Conservation (phyloP, 345 rosid genomes). For the Atalantia buxifolia region DNA sequence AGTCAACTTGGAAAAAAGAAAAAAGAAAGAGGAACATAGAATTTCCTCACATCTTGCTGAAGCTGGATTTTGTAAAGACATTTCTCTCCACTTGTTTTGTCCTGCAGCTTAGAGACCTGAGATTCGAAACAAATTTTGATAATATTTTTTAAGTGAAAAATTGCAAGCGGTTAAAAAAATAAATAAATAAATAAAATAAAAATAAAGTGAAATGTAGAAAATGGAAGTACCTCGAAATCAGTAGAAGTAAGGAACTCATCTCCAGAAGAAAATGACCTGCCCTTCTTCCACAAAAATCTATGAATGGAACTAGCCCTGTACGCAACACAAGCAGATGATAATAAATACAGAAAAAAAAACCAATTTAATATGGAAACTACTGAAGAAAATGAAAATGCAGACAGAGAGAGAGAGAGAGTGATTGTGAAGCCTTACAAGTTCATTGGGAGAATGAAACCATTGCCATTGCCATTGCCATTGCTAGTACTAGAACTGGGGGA, state of each 20-base stretch:
- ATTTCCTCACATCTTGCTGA: slow-evolving; percentile 76
- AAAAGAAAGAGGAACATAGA: background rate
- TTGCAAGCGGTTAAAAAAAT: background rate
- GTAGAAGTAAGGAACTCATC: slow-evolving; percentile 46
- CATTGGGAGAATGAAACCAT: slow-evolving; percentile 47
- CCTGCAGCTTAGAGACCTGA: slow-evolving; percentile 36
- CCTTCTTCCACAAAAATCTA: slow-evolving; percentile 46
- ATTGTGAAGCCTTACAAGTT: slow-evolving; percentile 35
- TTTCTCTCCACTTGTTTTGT: slow-evolving; percentile 34
- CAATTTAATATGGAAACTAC: background rate
- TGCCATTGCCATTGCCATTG: slow-evolving; percentile 1
- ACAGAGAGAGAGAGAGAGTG: background rate
- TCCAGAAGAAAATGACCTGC: slow-evolving; percentile 49
- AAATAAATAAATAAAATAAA: background rate
- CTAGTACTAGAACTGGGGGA: slow-evolving; percentile 19
- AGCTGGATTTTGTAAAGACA: slow-evolving; percentile 62
- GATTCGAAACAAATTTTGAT: background rate
- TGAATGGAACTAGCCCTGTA: slow-evolving; percentile 56
- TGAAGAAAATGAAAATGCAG: background rate
- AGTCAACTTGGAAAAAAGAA: background rate
- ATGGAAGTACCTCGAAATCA: slow-evolving; percentile 43
- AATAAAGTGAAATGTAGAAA: background rate
- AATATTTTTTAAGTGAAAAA: background rate
- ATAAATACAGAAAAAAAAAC: too few species aligned
- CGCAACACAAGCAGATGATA: background rate